These are phyloP conservation scores for Trichoderma pleuroti DNA, from an alignment of 2,329 filamentous ascomycete species.

Conservation along the genomic window DNA sequence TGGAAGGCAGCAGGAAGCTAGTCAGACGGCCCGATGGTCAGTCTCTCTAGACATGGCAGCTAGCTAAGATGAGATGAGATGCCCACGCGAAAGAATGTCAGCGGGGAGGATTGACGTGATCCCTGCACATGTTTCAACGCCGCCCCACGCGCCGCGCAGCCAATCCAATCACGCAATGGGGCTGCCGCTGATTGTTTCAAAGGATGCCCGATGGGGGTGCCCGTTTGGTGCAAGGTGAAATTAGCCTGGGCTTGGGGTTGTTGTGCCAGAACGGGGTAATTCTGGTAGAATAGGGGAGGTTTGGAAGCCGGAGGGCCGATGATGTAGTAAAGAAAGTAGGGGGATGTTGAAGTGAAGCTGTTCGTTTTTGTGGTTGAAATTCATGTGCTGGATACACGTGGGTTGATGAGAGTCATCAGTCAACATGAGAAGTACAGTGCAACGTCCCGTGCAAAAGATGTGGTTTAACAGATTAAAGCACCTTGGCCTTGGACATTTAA, in stretches of 20 bases:
- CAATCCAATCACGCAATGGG: slow-evolving; percentile 5
- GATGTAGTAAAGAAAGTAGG: too few species aligned
- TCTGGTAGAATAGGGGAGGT: background rate
- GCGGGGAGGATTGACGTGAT: background rate
- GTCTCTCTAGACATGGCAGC: background rate
- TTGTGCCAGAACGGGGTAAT: background rate
- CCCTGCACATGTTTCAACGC: slow-evolving; percentile 6
- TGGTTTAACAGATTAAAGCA: background rate
- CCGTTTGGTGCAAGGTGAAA: background rate
- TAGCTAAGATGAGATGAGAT: background rate
- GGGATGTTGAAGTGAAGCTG: background rate
- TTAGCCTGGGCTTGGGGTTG: background rate
- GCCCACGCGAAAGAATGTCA: background rate
- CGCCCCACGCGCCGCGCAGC: background rate
- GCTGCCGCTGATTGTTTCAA: slow-evolving; percentile 8
- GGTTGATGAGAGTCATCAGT: background rate
- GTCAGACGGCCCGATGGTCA: slow-evolving; percentile 11
- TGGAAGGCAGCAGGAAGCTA: slow-evolving; percentile 1
- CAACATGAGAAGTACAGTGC: background rate
- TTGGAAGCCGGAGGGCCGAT: background rate
- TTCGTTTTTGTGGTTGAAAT: background rate
- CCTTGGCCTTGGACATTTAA: too few species aligned
- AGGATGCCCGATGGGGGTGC: background rate
- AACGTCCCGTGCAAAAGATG: background rate
- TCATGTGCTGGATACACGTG: background rate